Conservation (phyloP, 768 basidiomycete species). For the Pleurotus cornucopiae region DNA sequence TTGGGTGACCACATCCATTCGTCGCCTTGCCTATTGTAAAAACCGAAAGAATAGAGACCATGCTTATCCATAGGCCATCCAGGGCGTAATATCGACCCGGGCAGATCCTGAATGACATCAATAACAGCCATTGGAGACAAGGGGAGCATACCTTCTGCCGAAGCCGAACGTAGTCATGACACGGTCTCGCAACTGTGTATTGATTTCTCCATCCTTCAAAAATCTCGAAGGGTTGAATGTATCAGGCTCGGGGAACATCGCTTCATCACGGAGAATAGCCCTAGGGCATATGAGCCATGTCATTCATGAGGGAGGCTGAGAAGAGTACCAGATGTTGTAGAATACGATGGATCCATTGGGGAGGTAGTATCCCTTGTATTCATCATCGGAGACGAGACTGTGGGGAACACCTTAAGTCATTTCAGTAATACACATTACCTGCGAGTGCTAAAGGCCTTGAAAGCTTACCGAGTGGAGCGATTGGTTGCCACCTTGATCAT, state of each 20-base stretch:
- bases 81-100: slow-evolving; percentile 6
- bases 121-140: neutral
- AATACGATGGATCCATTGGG: slow-evolving; percentile 37
- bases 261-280: slow-evolving; percentile 29
- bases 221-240: slow-evolving; percentile 43
- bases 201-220: slow-evolving; percentile 34
- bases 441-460: neutral
- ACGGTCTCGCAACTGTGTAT: slow-evolving; percentile 31
- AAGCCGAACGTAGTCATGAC: slow-evolving; percentile 30
- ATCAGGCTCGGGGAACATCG: slow-evolving; percentile 27
- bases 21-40: slow-evolving; percentile 2
- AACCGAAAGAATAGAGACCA: slow-evolving; percentile 9
- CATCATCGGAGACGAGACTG: slow-evolving; percentile 32
- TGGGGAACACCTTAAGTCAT: slow-evolving; percentile 26
- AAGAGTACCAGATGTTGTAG: slow-evolving; percentile 27
- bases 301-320: neutral
- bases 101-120: slow-evolving; percentile 4
- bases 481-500: slow-evolving; percentile 22
- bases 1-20: neutral
- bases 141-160: slow-evolving; percentile 13
- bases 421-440: neutral
- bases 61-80: slow-evolving; percentile 6
- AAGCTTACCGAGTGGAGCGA: slow-evolving; percentile 25
- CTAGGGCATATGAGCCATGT: slow-evolving; percentile 13
- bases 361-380: slow-evolving; percentile 40